A percentile compares a stretch with the other conserved stretches of the same genome.
Conservation (phyloP, 1,139 yeast genomes). For the Eremothecium coryli region DNA sequence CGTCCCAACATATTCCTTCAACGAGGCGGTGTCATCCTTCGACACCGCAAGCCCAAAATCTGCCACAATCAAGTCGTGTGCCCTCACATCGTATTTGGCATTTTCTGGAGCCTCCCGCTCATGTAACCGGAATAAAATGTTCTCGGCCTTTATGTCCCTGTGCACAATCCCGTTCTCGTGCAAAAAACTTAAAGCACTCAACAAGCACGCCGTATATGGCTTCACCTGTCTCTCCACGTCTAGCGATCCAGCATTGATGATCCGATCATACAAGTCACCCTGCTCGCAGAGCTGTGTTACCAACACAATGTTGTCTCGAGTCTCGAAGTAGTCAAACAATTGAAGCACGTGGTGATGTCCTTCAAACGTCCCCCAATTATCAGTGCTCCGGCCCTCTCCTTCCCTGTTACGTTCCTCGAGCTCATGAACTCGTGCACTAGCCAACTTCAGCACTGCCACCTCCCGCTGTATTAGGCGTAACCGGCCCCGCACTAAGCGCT, state of each 20-base stretch:
- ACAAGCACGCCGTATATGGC: conserved; percentile 36
- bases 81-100: conserved; percentile 22
- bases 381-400: conserved; percentile 3
- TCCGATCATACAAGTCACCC: conserved; percentile 58
- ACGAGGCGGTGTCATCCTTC: conserved; percentile 33
- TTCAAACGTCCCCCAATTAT: conserved; percentile 21
- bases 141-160: conserved; percentile 85
- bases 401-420: conserved; percentile 13
- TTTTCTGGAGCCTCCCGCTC: conserved; percentile 9
- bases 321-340: conserved; percentile 62
- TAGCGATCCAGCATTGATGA: conserved; percentile 40
- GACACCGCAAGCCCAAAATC: conserved; percentile 53
- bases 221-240: conserved; percentile 40
- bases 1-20: conserved; percentile 51
- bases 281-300: conserved; percentile 62
- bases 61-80: conserved; percentile 51
- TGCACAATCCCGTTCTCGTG: conserved; percentile 72
- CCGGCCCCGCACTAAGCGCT: conserved; percentile 22
- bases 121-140: conserved; percentile 46
- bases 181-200: conserved; percentile 55
- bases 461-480: conserved; percentile 29
- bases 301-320: conserved; percentile 47
- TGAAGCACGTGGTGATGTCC: conserved; percentile 55
- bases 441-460: conserved; percentile 20
- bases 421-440: conserved; percentile 21